Evolutionary conservation across 179 eudicot genomes (phyloP).

Genomic region (Silene noctiflora): DNA sequence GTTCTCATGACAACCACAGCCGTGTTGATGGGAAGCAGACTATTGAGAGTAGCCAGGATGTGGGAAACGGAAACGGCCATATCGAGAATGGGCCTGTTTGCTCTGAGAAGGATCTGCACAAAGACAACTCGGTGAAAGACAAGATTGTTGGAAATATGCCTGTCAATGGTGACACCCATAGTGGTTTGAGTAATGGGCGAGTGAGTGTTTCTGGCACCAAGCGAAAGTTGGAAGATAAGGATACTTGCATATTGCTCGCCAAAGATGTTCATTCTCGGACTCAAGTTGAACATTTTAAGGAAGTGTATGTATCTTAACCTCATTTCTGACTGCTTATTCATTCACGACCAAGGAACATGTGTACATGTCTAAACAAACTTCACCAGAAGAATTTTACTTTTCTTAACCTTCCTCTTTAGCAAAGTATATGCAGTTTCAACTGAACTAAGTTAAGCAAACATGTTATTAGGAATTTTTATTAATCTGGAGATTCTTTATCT

Average conservation of each 20-base stretch:
- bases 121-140: conserved; percentile 25
- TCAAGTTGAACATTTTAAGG: conserved; percentile 51
- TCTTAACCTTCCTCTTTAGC: background rate
- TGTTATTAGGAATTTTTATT: background rate
- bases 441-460: background rate
- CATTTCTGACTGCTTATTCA: background rate
- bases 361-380: background rate
- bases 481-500: background rate
- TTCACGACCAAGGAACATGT: conserved; percentile 3
- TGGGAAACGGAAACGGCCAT: conserved; percentile 49
- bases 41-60: conserved; percentile 25
- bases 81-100: conserved; percentile 24
- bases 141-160: conserved; percentile 20
- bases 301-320: conserved; percentile 48
- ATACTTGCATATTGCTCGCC: conserved; percentile 49
- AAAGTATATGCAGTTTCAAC: background rate
- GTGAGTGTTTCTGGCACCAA: conserved; percentile 37
- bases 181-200: conserved; percentile 32
- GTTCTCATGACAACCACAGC: conserved; percentile 36
- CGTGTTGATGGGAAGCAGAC: conserved; percentile 28
- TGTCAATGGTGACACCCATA: conserved; percentile 27
- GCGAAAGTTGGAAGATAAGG: conserved; percentile 50
- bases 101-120: conserved; percentile 27
- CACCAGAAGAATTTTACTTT: background rate
- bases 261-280: conserved; percentile 46